Evolutionary conservation across 108 stramenopile genomes (phyloP), one percentile per base, ranked within the genome.

Genomic region (Stephanodiscus minutulus): DNA sequence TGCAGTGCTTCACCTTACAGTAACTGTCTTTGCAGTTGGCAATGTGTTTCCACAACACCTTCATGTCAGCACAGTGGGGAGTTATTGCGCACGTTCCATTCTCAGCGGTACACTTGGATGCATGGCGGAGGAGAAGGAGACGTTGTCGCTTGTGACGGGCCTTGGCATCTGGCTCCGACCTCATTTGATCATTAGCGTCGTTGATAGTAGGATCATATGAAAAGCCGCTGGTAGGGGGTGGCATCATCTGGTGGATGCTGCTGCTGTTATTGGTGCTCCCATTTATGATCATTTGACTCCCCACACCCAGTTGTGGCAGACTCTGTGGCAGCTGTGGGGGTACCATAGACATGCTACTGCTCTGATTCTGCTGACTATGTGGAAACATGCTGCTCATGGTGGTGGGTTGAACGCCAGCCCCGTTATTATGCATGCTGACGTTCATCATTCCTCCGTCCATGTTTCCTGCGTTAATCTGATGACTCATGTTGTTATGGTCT

Each of bases 81-180:
- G 97, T 98, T 15, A 90, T 88, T 11, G 90, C 91, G 63, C 99
- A 99, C 37, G 82, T 70, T 21, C 87, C 91, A 35, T 72, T 72
- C 62, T 83, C 87, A 27, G 87, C 82, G 7, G 89, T 82, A 55
- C 99, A 99, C 72, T 97, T 96, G 29, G 98, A 97, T 11, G 98
- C 98, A 80, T 99, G 99, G 21, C 99, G 87, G 8, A 99, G 81
- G 27, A 98, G 85, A 24, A 99, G 73, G 20, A 99, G 82, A 13
- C 98, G 94, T 82, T 99, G 98, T 73, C 97, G 98, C 78, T 99
- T 98, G 84, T 98, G 99, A 20, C 91, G 81, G 28, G 97, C 85
- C 69, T 94, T 96, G 25, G 85, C 87, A 85, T 70, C 96, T 79
- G 13, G 70, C 55, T 69, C 86, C 46, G 28, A 73, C 66, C 49